These are phyloP conservation scores for Helianthus annuus DNA, from an alignment of 129 eudicot species.

Conservation along the genomic window DNA sequence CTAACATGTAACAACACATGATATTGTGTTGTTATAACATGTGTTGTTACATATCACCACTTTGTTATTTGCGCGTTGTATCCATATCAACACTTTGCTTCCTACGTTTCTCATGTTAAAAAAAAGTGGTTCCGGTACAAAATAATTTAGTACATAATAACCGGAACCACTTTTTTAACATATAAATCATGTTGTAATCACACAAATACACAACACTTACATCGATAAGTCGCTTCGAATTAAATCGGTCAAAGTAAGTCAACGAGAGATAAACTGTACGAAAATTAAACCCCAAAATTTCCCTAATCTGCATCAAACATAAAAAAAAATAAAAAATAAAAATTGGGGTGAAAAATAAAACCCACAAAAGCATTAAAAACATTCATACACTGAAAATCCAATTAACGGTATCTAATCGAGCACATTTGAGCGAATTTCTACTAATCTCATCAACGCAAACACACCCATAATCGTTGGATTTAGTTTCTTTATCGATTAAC, in stretches of 20 bases:
- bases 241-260: conserved; percentile 74
- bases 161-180: too few species aligned
- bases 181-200: not conserved
- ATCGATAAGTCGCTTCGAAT: conserved; percentile 51
- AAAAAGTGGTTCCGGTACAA: too few species aligned
- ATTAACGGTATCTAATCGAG: conserved; percentile 56
- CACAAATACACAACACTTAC: conserved; percentile 39
- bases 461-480: conserved; percentile 13
- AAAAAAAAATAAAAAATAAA: conserved; percentile 8
- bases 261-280: conserved; percentile 76
- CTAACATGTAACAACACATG: too few species aligned
- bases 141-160: too few species aligned
- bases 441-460: conserved; percentile 17
- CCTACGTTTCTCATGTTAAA: too few species aligned
- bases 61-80: too few species aligned
- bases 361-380: not conserved
- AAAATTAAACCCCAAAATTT: conserved; percentile 53
- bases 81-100: too few species aligned
- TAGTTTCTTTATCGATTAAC: conserved; percentile 35
- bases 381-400: conserved; percentile 73
- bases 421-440: conserved; percentile 45
- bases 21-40: too few species aligned
- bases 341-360: not conserved
- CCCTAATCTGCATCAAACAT: conserved; percentile 56
- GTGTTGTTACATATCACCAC: too few species aligned